Evolutionary conservation across 352 stramenopile genomes (phyloP).

Genomic region (Globisporangium cystogenes): DNA sequence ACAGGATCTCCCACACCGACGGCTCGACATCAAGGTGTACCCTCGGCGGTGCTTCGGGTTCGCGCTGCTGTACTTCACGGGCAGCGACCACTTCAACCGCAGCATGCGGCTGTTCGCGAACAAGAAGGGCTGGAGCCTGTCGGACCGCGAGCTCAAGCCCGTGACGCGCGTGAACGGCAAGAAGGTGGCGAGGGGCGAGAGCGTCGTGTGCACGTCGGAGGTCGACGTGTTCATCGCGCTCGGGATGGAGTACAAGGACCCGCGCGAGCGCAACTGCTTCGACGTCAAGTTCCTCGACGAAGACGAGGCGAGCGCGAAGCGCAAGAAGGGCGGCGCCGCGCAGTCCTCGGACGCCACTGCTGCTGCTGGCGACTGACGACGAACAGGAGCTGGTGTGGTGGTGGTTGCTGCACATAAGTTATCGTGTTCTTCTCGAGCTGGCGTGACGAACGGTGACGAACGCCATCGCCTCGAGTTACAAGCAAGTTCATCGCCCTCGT

Average conservation of each 20-base stretch:
- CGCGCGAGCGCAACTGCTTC: conserved; percentile 71
- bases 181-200: conserved; percentile 59
- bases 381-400: too few relatives aligned
- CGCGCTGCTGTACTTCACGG: conserved; percentile 89
- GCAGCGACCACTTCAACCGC: conserved; percentile 89
- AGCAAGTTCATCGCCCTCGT: not conserved
- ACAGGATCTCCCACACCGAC: conserved; percentile 44
- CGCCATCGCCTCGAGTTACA: not conserved
- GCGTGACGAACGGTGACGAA: not conserved
- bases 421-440: not conserved
- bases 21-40: conserved; percentile 87
- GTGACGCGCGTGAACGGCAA: conserved; percentile 49
- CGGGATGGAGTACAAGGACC: conserved; percentile 80
- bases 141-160: conserved; percentile 58
- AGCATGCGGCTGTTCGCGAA: conserved; percentile 80
- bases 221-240: conserved; percentile 84
- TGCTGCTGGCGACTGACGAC: not conserved
- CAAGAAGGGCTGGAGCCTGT: conserved; percentile 76
- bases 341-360: not conserved
- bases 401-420: not conserved
- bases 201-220: conserved; percentile 73
- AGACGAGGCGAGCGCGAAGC: conserved; percentile 56
- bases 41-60: conserved; percentile 73
- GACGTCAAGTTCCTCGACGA: conserved; percentile 79
- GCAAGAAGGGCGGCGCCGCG: conserved; percentile 1